Evolutionary conservation across 2,329 filamentous ascomycete genomes (phyloP).

Genomic region (Aspergillus japonicus): DNA sequence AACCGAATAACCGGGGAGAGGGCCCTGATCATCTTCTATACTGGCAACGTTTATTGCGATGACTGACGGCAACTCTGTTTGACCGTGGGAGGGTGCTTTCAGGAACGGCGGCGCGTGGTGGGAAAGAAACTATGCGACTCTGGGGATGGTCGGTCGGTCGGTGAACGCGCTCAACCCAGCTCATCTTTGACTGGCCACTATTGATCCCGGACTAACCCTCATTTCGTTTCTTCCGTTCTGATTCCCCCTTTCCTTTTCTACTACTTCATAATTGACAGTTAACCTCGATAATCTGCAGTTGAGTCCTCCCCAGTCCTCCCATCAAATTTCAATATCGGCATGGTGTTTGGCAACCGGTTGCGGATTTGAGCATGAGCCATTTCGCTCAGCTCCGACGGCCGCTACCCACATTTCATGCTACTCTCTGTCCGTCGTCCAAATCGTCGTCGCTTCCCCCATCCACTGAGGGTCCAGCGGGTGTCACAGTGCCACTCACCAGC

Average conservation of each 20-base stretch:
- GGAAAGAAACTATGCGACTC: neutral
- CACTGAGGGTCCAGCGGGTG: neutral
- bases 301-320: no score
- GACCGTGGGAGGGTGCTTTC: neutral
- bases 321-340: no score
- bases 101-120: neutral
- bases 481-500: neutral
- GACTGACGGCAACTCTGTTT: neutral
- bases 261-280: neutral
- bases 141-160: neutral
- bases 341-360: neutral
- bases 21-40: neutral
- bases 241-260: neutral
- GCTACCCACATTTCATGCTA: neutral
- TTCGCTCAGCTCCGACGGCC: neutral
- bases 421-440: neutral
- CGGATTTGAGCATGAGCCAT: neutral
- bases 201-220: neutral
- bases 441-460: neutral
- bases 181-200: neutral
- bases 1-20: neutral
- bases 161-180: neutral
- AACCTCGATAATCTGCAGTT: neutral
- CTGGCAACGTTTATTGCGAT: neutral
- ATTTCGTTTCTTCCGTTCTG: no score